A percentile compares a stretch with the other conserved stretches of the same genome.
These are phyloP conservation scores for Microbotryum silenes-acaulis DNA, from an alignment of 1,284 basidiomycete genomes.

Conservation along the genomic window DNA sequence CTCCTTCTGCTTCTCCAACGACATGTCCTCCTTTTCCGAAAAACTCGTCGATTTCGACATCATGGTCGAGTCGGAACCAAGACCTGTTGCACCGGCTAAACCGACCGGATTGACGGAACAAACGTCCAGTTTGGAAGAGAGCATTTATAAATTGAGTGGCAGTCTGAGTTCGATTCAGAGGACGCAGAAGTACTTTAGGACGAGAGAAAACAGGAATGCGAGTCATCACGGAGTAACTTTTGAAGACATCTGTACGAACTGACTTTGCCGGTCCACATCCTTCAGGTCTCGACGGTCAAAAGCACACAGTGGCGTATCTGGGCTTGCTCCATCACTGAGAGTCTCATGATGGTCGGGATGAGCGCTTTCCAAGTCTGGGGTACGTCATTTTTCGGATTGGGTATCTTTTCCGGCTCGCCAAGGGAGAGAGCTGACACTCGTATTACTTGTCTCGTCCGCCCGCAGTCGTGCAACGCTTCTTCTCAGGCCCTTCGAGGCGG, in stretches of 20 bases:
- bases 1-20: slow-evolving; percentile 93
- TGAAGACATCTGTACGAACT: not conserved
- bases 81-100: slow-evolving; percentile 71
- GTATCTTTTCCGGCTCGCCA: not conserved
- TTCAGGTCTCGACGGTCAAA: slow-evolving; percentile 33
- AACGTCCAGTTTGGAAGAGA: slow-evolving; percentile 83
- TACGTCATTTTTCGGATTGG: not conserved
- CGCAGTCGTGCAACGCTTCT: slow-evolving; percentile 21
- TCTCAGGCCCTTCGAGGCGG: slow-evolving; percentile 17
- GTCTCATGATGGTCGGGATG: slow-evolving; percentile 34
- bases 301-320: slow-evolving; percentile 34
- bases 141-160: slow-evolving; percentile 77
- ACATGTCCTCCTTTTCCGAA: slow-evolving; percentile 80
- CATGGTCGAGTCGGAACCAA: slow-evolving; percentile 90
- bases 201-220: slow-evolving; percentile 31
- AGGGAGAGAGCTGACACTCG: not conserved
- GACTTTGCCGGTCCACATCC: not conserved
- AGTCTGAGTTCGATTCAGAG: slow-evolving; percentile 78
- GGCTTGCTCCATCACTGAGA: slow-evolving; percentile 32
- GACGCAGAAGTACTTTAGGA: slow-evolving; percentile 73
- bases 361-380: slow-evolving; percentile 36
- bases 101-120: slow-evolving; percentile 64
- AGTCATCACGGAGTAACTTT: not conserved
- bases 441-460: not conserved
- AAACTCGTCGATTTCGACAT: slow-evolving; percentile 88